Conservation (phyloP, 2,329 filamentous ascomycete genomes). For the Triangularia setosa region DNA sequence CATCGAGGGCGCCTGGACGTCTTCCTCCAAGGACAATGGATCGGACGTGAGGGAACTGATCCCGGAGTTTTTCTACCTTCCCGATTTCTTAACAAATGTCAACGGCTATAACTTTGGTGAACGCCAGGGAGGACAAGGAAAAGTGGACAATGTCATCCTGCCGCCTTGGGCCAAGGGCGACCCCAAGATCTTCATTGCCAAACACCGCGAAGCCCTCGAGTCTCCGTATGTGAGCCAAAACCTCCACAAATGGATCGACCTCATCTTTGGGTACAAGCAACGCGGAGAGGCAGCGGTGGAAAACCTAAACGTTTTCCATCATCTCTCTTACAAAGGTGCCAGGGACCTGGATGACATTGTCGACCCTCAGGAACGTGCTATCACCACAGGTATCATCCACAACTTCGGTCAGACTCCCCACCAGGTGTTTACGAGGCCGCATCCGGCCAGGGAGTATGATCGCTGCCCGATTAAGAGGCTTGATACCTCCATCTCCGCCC, state of each 20-base stretch:
- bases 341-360: conserved; percentile 88
- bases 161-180: conserved; percentile 97
- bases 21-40: conserved; percentile 84
- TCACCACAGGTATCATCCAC: conserved; percentile 93
- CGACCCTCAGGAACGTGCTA: conserved; percentile 79
- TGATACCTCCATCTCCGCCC: conserved; percentile 70
- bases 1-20: conserved; percentile 84
- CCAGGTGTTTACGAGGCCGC: conserved; percentile 82
- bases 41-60: conserved; percentile 92
- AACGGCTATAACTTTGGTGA: conserved; percentile 93
- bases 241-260: conserved; percentile 91
- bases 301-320: conserved; percentile 91
- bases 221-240: conserved; percentile 88
- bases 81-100: conserved; percentile 89
- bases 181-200: conserved; percentile 89
- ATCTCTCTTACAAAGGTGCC: conserved; percentile 90
- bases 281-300: conserved; percentile 88
- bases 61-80: conserved; percentile 95
- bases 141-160: conserved; percentile 82
- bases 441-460: conserved; percentile 70
- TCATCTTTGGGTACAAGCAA: conserved; percentile 93
- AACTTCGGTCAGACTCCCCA: conserved; percentile 98
- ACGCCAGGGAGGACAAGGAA: conserved; percentile 73
- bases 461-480: conserved; percentile 64
- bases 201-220: conserved; percentile 92